Base-by-base conservation (phyloP, 139 green algal genomes). In the Mychonastes homosphaera region DNA sequence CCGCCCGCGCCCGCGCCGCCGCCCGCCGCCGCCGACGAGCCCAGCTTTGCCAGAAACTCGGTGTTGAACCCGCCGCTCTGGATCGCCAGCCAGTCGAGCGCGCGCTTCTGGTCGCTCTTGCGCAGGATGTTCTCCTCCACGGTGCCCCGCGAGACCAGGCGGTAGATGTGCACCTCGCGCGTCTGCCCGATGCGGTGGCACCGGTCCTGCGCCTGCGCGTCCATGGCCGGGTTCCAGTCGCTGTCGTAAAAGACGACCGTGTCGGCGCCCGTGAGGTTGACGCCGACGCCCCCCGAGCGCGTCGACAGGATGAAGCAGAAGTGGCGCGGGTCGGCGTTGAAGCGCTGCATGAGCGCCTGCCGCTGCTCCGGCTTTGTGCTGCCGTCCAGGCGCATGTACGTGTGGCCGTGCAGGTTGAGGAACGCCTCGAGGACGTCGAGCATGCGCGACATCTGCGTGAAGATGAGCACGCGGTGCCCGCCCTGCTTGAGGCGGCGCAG, bases 221-320 rank as follows among this genome's bases (percentile, higher is more conserved):
- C 87, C 81, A 95, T 95, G 41, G 89, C 89, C 4, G 88, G 88
- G 71, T 97, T 97, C 91, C 91, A 98, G 75, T 94, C 87, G 23
- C 63, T 81, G 74, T 99, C 92, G 65, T 98, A 99, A 60, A 99
- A 97, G 49, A 99, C 92, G 62, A 99, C 91, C 2, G 88, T 95
- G 75, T 98, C 88, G 3, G 91, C 91, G 4, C 91, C 91, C 1
- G 85, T 95, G 19, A 98, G 84, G 83, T 98, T 98, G 81, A 98
- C 94, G 59, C 92, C 92, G 51, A 98, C 88, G 8, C 89, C 92
- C n/a, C 92, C 92, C 18, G 69, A 84, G 55, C 92, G 80, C 2
- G 91, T 97, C 19, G 82, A 93, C 51, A 97, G 76, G 62, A 98
- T 96, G 77, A 98, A 98, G 24, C 76, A 69, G 54, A 97, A 97